A percentile compares a stretch with the other conserved stretches of the same genome.
Evolutionary conservation across 2,329 filamentous ascomycete species (phyloP).

Genomic region (Neofusicoccum cordaticola): DNA sequence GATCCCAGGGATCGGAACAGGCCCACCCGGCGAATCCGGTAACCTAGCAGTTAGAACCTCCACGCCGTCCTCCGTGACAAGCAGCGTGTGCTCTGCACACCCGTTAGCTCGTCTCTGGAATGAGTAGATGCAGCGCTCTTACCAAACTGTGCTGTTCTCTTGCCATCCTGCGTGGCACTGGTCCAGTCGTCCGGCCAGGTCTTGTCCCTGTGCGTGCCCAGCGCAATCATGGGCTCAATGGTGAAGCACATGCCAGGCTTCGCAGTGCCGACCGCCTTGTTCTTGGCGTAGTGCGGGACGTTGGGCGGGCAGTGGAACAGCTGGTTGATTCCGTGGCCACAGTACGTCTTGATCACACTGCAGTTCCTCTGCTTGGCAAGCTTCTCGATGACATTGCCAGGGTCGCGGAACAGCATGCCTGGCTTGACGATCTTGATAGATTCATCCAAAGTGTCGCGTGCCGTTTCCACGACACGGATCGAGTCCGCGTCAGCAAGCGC

Average conservation of each 20-base stretch:
- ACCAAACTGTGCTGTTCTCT: slow-evolving; percentile 90
- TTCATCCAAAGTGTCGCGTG: slow-evolving; percentile 84
- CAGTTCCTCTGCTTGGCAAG: slow-evolving; percentile 81
- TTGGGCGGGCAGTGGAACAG: slow-evolving; percentile 93
- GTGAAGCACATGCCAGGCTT: slow-evolving; percentile 99
- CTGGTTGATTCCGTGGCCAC: slow-evolving; percentile 90
- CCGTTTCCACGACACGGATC: slow-evolving; percentile 85
- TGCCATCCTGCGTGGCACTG: slow-evolving; percentile 86
- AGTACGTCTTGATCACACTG: slow-evolving; percentile 93
- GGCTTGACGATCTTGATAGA: slow-evolving; percentile 91
- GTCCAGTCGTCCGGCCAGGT: slow-evolving; percentile 99
- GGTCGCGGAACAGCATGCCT: slow-evolving; percentile 86
- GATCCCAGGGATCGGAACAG: slow-evolving; percentile 56
- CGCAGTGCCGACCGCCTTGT: slow-evolving; percentile 91
- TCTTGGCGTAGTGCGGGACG: slow-evolving; percentile 96
- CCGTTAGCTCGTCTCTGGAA: not conserved
- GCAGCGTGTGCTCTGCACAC: slow-evolving; percentile 68
- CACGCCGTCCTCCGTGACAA: slow-evolving; percentile 79
- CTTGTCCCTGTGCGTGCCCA: slow-evolving; percentile 86
- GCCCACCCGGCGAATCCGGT: slow-evolving; percentile 71
- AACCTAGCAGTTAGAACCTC: slow-evolving; percentile 76
- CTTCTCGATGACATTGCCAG: slow-evolving; percentile 93
- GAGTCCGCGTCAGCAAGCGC: slow-evolving; percentile 79
- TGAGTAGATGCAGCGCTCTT: slow-evolving; percentile 30
- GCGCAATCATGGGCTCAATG: slow-evolving; percentile 96